Conservation (phyloP, 2,329 filamentous ascomycete genomes). For the Ascosphaera apis region DNA sequence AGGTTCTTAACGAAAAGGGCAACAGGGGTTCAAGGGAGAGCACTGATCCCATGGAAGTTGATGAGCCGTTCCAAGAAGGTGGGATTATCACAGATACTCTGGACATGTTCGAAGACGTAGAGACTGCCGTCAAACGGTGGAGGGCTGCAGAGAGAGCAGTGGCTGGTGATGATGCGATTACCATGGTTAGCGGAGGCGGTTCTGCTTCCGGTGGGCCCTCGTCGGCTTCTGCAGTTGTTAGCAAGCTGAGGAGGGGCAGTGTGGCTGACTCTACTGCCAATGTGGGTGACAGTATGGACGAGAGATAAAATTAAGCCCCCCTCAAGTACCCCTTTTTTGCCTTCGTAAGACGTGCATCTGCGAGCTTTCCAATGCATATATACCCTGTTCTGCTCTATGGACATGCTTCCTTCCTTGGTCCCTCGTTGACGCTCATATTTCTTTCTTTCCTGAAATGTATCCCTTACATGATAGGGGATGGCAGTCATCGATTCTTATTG, state of each 20-base stretch:
- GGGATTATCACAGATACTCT: conserved; percentile 70
- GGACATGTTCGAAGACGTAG: conserved; percentile 75
- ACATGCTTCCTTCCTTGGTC: no score
- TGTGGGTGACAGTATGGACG: background rate
- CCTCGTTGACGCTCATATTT: no score
- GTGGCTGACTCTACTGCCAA: background rate
- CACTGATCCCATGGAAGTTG: conserved; percentile 23
- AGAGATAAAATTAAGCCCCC: no score
- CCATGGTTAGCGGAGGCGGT: background rate
- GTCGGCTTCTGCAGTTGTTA: background rate
- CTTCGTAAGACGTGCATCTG: no score
- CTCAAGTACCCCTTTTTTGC: no score
- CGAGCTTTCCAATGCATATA: no score
- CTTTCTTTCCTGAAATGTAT: no score
- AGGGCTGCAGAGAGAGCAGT: conserved; percentile 40
- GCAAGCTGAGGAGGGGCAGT: background rate
- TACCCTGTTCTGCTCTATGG: no score
- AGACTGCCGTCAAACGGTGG: conserved; percentile 54
- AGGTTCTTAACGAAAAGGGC: conserved; percentile 11
- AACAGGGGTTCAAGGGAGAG: conserved; percentile 9
- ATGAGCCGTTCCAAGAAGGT: conserved; percentile 48
- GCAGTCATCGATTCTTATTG: no score
- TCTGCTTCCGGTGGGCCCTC: background rate
- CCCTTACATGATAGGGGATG: no score
- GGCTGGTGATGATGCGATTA: conserved; percentile 9